phyloP scores from a whole-genome alignment of 306 rosid species.

The Carpinus fangiana region DNA sequence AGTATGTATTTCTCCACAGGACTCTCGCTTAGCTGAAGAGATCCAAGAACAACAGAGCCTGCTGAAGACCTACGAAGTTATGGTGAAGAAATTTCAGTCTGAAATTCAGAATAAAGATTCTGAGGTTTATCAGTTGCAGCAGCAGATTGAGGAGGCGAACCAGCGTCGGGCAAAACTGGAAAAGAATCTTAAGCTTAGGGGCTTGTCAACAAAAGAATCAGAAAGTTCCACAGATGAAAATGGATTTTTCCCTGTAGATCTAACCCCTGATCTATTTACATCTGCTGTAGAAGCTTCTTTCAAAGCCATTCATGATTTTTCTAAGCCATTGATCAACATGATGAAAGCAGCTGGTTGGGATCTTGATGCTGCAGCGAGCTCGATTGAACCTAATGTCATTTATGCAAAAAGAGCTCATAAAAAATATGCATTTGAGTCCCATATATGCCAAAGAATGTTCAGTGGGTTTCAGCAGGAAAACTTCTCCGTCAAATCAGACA shows the following conservation, averaged over 20 bases:
- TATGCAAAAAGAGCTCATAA: conserved; percentile 98
- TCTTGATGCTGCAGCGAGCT: conserved; percentile 96
- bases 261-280: conserved; percentile 84
- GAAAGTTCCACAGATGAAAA: conserved; percentile 57
- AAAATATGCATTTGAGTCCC: conserved; percentile 97
- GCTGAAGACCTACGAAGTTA: conserved; percentile 94
- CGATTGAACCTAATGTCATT: conserved; percentile 73
- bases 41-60: conserved; percentile 98
- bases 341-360: conserved; percentile 99
- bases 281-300: conserved; percentile 78
- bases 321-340: conserved; percentile 98
- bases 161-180: conserved; percentile 79
- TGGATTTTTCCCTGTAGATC: conserved; percentile 73
- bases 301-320: conserved; percentile 92
- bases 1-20: conserved; percentile 87
- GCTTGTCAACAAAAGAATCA: conserved; percentile 83
- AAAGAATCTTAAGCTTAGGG: conserved; percentile 94
- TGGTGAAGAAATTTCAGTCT: conserved; percentile 99
- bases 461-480: conserved; percentile 87
- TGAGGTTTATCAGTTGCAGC: conserved; percentile 84
- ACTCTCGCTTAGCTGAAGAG: conserved; percentile 98
- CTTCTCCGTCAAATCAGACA: conserved; percentile 65
- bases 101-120: conserved; percentile 97
- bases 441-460: conserved; percentile 94
- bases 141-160: conserved; percentile 92